Conservation (phyloP, 73 alveolate species). For the Paramecium bursaria region DNA sequence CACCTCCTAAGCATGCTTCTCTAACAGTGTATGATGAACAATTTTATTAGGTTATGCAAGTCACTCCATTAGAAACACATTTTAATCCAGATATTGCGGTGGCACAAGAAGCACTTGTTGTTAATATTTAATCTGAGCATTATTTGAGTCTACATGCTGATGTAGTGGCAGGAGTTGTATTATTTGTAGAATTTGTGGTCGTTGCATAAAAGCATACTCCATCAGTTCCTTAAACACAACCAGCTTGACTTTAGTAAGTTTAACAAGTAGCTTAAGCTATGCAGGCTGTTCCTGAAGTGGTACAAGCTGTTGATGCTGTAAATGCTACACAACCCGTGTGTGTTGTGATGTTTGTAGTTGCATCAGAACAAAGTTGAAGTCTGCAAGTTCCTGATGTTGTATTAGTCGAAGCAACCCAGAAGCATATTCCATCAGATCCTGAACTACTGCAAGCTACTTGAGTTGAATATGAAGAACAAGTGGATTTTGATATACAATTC, state of each 20-base stretch:
- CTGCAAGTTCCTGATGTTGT: conserved; percentile 16
- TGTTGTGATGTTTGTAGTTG: conserved; percentile 14
- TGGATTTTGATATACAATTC: background rate
- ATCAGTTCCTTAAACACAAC: conserved; percentile 45
- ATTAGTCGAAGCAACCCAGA: conserved; percentile 7
- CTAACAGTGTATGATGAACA: conserved; percentile 14
- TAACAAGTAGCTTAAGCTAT: background rate
- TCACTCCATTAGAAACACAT: conserved; percentile 32
- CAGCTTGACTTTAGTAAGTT: conserved; percentile 1
- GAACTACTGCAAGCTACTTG: conserved; percentile 30
- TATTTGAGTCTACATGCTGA: conserved; percentile 8
- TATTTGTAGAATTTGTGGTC: too few species aligned
- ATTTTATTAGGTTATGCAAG: background rate
- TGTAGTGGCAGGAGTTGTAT: too few species aligned
- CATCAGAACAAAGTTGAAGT: conserved; percentile 6
- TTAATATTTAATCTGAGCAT: background rate
- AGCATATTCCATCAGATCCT: conserved; percentile 42
- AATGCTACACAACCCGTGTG: conserved; percentile 23
- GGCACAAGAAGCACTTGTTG: conserved; percentile 14
- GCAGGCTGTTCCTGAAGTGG: conserved; percentile 36
- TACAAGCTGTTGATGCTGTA: conserved; percentile 21
- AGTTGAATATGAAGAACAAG: conserved; percentile 10
- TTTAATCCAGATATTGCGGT: background rate
- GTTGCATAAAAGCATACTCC: conserved; percentile 42
- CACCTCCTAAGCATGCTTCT: conserved; percentile 41